Base-by-base conservation (phyloP, 257 asterid genomes). In the Misopates orontium region DNA sequence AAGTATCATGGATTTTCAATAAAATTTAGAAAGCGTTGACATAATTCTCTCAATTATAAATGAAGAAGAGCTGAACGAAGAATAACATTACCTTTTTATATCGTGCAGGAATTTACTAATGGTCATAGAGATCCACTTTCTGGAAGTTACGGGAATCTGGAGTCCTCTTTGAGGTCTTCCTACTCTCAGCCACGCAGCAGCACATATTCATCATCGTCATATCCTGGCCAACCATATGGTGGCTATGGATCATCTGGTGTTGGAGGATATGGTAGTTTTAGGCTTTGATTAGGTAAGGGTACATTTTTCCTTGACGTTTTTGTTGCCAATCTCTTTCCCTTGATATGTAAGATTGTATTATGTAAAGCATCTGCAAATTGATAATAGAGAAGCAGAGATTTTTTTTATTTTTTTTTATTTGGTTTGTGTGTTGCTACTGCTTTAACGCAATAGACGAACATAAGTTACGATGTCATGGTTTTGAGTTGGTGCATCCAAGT, bases 241-340 rank as follows among this genome's bases (percentile, higher is more conserved):
- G 81, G 79, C 50, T 82, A 84, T 50, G 88, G 96, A 42, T 84
- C 91, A 23, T 83, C 88, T 57, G 87, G 89, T 36, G 65, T 69
- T 32, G 95, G 95, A 53, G 95, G 95, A 16, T 85, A 87, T 11
- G 21, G 72, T 69, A 73, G 81, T 75, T 89, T 68, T 77, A 81
- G 96, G 82, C 71, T 73, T 39, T 84, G 71, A 80, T 60, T 56
- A 31, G 41, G 52, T 53, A 41, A 36, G 42, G 42, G n/a, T 32
- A 48, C 5, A 1, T 14, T 49, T 20, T 18, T 50, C 32, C 15
- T 48, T 15, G 4, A 60, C 20, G 14, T 60, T 62, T 49, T 48
- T 48, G 14, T 45, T 42, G n/a, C 42, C 42, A 28, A 3, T 55
- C 4, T 54, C 5, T 10, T 31, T 4, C 4, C 60, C 25, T 8